These are phyloP conservation scores for Thelonectria blattea DNA, from an alignment of 2,329 filamentous ascomycete species.

Conservation along the genomic window DNA sequence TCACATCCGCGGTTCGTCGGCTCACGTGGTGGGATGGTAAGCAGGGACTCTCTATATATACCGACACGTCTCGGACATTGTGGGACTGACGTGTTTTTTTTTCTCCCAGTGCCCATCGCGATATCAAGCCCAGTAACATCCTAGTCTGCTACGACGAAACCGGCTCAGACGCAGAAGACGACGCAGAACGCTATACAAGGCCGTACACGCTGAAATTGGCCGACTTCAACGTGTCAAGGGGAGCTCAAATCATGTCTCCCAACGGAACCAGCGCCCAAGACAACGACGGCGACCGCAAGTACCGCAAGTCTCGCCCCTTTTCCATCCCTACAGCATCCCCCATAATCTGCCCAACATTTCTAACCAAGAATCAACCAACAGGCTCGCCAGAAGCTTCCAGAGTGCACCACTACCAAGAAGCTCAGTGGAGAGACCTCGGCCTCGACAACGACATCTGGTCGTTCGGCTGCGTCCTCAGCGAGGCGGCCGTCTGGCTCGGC, in stretches of 20 bases:
- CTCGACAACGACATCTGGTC: slow-evolving; percentile 24
- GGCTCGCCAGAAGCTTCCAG: slow-evolving; percentile 21
- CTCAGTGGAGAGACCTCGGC: background rate
- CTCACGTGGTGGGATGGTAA: background rate
- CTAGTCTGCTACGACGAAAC: slow-evolving; percentile 9
- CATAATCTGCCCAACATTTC: background rate
- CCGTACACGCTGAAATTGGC: slow-evolving; percentile 20
- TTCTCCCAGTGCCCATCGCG: slow-evolving; percentile 22
- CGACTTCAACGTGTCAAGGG: slow-evolving; percentile 22
- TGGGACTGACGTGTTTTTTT: background rate
- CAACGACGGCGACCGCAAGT: slow-evolving; percentile 20
- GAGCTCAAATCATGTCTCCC: background rate
- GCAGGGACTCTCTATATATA: background rate
- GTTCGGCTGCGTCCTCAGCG: slow-evolving; percentile 24
- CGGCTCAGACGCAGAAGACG: background rate
- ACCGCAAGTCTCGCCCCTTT: background rate
- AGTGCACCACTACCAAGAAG: background rate
- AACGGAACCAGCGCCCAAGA: background rate
- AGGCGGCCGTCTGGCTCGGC: slow-evolving; percentile 23
- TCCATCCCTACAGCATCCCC: background rate
- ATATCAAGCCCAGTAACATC: slow-evolving; percentile 26
- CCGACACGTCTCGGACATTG: too few relatives aligned
- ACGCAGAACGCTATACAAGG: too few relatives aligned
- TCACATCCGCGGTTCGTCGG: background rate
- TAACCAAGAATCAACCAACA: background rate